phyloP scores from a whole-genome alignment of 306 rosid genomes.

The Ammopiptanthus mongolicus region DNA sequence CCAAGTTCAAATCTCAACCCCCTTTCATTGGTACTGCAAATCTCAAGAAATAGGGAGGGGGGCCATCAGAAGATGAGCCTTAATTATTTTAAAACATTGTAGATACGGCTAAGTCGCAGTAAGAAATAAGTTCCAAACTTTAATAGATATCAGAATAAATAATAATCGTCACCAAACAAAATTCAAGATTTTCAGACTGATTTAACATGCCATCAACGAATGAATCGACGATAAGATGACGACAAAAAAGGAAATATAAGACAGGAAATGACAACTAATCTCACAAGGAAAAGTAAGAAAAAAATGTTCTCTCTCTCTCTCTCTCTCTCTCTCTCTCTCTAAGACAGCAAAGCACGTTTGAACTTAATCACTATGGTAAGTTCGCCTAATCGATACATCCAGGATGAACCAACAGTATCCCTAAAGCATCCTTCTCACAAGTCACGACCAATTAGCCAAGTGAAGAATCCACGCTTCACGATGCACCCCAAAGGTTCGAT shows the following conservation, averaged over 20 bases:
- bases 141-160: conserved; percentile 25
- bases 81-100: background rate
- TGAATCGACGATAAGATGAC: conserved; percentile 21
- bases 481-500: conserved; percentile 19
- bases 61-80: background rate
- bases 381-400: conserved; percentile 39
- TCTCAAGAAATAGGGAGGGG: background rate
- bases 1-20: too few relatives aligned
- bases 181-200: conserved; percentile 24
- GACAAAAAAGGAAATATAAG: conserved; percentile 6
- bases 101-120: background rate
- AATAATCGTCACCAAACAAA: conserved; percentile 28
- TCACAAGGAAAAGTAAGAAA: conserved; percentile 15
- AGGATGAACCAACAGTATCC: conserved; percentile 25
- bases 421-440: conserved; percentile 9
- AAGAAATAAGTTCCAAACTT: background rate
- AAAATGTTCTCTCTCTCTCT: conserved; percentile 8
- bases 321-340: conserved; percentile 23
- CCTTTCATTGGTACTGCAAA: background rate
- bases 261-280: conserved; percentile 17
- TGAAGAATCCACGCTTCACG: conserved; percentile 19
- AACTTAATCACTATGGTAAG: conserved; percentile 25
- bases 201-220: conserved; percentile 26
- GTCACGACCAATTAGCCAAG: conserved; percentile 18
- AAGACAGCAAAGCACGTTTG: conserved; percentile 1